These are phyloP conservation scores for Jacaranda copaia DNA, from an alignment of 257 asterid genomes.

Conservation along the genomic window DNA sequence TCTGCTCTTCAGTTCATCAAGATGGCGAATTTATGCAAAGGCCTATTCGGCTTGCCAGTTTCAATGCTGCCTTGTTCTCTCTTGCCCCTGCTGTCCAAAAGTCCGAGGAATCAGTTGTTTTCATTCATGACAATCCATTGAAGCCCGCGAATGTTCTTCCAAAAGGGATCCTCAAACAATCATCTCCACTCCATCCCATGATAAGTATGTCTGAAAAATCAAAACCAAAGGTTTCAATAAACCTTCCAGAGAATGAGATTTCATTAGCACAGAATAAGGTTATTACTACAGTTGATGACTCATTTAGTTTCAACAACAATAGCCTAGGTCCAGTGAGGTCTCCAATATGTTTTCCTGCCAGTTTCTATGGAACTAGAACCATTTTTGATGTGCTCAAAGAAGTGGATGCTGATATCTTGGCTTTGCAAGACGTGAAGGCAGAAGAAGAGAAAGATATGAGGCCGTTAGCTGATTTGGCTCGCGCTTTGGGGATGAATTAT, in stretches of 20 bases:
- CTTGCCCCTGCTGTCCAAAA: constrained; percentile 87
- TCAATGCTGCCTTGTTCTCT: constrained; percentile 88
- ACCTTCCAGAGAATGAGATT: constrained; percentile 87
- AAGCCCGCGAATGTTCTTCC: constrained; percentile 42
- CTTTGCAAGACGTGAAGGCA: constrained; percentile 93
- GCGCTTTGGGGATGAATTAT: constrained; percentile 83
- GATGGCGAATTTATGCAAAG: constrained; percentile 21
- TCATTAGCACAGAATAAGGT: constrained; percentile 65
- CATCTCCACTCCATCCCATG: constrained; percentile 60
- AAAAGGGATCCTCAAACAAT: constrained; percentile 73
- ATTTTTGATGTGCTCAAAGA: constrained; percentile 76
- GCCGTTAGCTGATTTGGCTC: constrained; percentile 85
- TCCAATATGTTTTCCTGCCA: constrained; percentile 62
- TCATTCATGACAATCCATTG: constrained; percentile 36
- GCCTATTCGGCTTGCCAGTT: constrained; percentile 81
- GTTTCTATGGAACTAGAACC: constrained; percentile 54
- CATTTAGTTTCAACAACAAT: constrained; percentile 6
- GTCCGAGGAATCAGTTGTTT: constrained; percentile 48
- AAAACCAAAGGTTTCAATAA: constrained; percentile 71
- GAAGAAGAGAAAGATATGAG: constrained; percentile 84
- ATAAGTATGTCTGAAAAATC: constrained; percentile 34
- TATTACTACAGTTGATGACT: constrained; percentile 44
- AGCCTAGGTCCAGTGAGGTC: constrained; percentile 63
- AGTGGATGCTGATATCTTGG: constrained; percentile 82
- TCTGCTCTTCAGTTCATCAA: constrained; percentile 3